Base-by-base conservation (phyloP, 371 early-diverging fungal genomes). In the Haplosporangium sp. region DNA sequence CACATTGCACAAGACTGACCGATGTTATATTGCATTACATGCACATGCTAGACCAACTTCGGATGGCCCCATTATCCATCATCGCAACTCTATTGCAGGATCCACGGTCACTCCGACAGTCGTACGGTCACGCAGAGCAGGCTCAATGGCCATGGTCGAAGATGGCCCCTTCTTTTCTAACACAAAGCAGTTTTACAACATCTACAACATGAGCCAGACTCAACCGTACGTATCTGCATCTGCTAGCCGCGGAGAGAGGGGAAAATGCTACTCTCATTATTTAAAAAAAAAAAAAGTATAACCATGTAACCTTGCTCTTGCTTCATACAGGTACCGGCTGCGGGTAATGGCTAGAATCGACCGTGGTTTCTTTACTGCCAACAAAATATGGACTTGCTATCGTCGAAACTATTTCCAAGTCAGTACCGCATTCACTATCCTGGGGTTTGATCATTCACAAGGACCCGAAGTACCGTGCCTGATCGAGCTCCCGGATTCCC, bases 381-480 rank as follows among this genome's bases (percentile, higher is more conserved):
- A 90, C 55, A 89, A 89, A 59, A 86, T 87, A 67, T 96, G 93
- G 94, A 94, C 95, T 1, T 95, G 96, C 75, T 96, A 96, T 81
- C 90, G 96, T 55, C 90, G 96, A 65, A 96, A 96, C 62, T 96
- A 95, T 81, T 95, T 95, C 69, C 95, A 95, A 82, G 86, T 95
- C 43, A 92, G 93, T 66, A 82, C 89, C 41, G 84, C 92, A 1
- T 94, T 93, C 64, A 82, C 82, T 41, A 75, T 91, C 11, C 64
- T 83, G 10, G 88, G 86, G 37, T 68, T 82, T 16, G 82, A 76
- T 45, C 85, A 85, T 45, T 61, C 86, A 4, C 64, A 72, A 21
- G 83, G 84, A 14, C 81, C 81, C 38, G 89, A 88, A 42, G 64
- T 83, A 37, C 88, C 89, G 18, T 87, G 90, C 85, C 53, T 91